Evolutionary conservation across 2,329 filamentous ascomycete genomes (phyloP).

Genomic region (Fonsecaea nubica): DNA sequence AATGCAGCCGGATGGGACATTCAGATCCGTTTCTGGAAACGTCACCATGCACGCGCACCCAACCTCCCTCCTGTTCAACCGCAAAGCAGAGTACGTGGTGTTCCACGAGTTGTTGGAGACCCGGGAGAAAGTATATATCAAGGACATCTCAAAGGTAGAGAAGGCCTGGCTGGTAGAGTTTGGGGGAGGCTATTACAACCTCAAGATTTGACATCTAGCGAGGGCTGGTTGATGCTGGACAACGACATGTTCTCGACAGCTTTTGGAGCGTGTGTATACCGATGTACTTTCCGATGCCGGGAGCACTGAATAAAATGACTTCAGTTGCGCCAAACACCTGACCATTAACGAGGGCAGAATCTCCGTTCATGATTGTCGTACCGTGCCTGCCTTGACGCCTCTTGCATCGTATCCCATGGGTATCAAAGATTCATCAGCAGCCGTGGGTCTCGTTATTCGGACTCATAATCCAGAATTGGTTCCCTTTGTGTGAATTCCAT

Average conservation of each 20-base stretch:
- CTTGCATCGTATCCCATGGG: neutral
- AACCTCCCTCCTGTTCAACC: conserved; percentile 91
- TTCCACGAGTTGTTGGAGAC: conserved; percentile 95
- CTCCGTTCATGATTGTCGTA: neutral
- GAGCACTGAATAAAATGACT: neutral
- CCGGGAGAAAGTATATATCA: conserved; percentile 83
- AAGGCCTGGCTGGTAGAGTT: conserved; percentile 92
- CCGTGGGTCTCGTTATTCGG: conserved; percentile 31
- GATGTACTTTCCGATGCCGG: neutral
- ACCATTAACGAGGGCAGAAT: neutral
- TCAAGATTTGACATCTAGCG: conserved; percentile 44
- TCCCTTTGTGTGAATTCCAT: conserved; percentile 43
- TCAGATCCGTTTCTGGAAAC: conserved; percentile 80
- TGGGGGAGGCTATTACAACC: conserved; percentile 79
- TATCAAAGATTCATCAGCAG: conserved; percentile 18
- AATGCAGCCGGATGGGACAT: conserved; percentile 93
- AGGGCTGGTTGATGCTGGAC: neutral
- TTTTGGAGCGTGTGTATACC: neutral
- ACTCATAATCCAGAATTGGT: conserved; percentile 31
- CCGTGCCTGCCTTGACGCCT: neutral
- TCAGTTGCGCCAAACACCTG: neutral
- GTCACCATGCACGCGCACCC: conserved; percentile 86
- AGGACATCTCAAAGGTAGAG: conserved; percentile 91
- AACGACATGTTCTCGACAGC: neutral
- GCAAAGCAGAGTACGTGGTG: conserved; percentile 94